A percentile compares a stretch with the other conserved stretches of the same genome.
Evolutionary conservation across 805 yeast genomes (phyloP).

Genomic region (Lipomyces mesembrius): DNA sequence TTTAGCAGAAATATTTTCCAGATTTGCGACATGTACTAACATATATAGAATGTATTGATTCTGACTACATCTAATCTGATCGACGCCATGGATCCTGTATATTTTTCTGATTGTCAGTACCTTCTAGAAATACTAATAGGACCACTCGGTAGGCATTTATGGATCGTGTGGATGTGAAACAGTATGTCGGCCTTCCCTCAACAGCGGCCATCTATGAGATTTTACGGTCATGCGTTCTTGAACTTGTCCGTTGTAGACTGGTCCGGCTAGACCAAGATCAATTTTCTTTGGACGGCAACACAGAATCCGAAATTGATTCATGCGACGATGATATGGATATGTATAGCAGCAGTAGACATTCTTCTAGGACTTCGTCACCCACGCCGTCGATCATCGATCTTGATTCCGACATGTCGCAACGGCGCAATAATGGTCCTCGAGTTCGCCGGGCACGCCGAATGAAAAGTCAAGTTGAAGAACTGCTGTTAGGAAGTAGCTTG

Average conservation of each 20-base stretch:
- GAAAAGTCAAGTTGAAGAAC: constrained; percentile 10
- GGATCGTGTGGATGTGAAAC: constrained; percentile 51
- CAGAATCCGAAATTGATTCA: background rate
- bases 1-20: background rate
- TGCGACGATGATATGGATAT: background rate
- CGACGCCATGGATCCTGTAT: constrained; percentile 47
- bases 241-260: constrained; percentile 35
- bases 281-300: background rate
- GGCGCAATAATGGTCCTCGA: background rate
- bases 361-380: background rate
- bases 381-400: background rate
- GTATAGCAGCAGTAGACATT: background rate
- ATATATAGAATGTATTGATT: constrained; percentile 46
- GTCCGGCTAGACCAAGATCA: constrained; percentile 3
- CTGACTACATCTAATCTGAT: constrained; percentile 52
- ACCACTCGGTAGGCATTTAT: constrained; percentile 47
- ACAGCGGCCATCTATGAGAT: constrained; percentile 44
- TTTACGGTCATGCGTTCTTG: constrained; percentile 43
- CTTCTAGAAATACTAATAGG: background rate
- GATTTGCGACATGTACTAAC: background rate
- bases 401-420: background rate
- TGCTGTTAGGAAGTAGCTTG: constrained; percentile 1
- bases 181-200: constrained; percentile 48
- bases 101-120: background rate
- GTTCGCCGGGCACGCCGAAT: background rate